Conservation (phyloP, 2,329 filamentous ascomycete species). For the Pseudocercospora vitis region DNA sequence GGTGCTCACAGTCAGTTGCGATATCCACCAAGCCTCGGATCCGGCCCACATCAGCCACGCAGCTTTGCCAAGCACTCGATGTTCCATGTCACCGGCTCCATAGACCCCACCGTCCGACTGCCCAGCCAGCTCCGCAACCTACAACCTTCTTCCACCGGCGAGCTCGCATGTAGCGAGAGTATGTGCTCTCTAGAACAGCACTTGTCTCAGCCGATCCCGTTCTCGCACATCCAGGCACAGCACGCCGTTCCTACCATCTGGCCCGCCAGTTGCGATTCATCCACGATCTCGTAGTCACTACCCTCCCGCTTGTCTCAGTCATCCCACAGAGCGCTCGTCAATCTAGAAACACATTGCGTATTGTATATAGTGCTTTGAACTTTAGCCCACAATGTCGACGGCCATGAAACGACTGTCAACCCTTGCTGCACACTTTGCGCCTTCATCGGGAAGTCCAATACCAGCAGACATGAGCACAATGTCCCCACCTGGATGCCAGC, state of each 20-base stretch:
- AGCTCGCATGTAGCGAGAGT: neutral
- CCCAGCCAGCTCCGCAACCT: constrained; percentile 12
- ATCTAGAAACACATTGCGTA: constrained; percentile 20
- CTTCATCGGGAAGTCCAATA: constrained; percentile 37
- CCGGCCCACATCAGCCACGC: too few species aligned
- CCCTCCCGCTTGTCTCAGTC: constrained; percentile 17
- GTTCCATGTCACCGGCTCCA: constrained; percentile 1
- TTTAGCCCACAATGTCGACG: constrained; percentile 56
- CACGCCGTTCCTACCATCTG: neutral
- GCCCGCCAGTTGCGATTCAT: neutral
- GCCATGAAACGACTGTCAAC: constrained; percentile 62
- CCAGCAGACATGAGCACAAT: constrained; percentile 29
- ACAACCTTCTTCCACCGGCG: constrained; percentile 1
- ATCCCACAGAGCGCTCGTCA: constrained; percentile 7
- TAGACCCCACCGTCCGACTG: neutral
- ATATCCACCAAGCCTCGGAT: too few species aligned
- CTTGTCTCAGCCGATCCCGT: constrained; percentile 15
- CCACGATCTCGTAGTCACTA: constrained; percentile 8
- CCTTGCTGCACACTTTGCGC: constrained; percentile 48
- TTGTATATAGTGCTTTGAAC: constrained; percentile 11
- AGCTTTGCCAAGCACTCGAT: neutral
- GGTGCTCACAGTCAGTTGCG: too few species aligned
- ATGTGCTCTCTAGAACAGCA: neutral
- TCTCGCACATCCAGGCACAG: constrained; percentile 5
- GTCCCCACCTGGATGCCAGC: constrained; percentile 32